Evolutionary conservation across 805 yeast species (phyloP).

Genomic region (Saccharomycopsis malanga): DNA sequence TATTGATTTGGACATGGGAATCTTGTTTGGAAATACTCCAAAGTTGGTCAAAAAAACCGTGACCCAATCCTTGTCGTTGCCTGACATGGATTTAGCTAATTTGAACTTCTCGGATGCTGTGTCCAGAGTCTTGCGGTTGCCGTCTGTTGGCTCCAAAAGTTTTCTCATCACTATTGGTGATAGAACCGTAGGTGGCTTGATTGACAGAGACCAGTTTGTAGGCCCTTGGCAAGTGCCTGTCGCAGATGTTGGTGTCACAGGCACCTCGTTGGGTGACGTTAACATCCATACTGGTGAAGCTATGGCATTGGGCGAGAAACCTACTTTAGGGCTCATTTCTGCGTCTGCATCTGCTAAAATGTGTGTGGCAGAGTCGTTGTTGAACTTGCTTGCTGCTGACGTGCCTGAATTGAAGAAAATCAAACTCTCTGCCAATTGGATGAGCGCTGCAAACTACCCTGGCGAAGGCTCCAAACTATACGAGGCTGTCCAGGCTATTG

Average conservation of each 20-base stretch:
- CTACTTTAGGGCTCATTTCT: constrained; percentile 78
- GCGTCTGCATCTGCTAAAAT: constrained; percentile 90
- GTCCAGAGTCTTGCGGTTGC: constrained; percentile 76
- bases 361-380: constrained; percentile 90
- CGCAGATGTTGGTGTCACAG: constrained; percentile 95
- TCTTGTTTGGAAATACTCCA: constrained; percentile 95
- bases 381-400: constrained; percentile 87
- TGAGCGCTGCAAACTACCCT: constrained; percentile 91
- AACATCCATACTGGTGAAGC: constrained; percentile 87
- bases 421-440: constrained; percentile 96
- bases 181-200: constrained; percentile 92
- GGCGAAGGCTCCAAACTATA: constrained; percentile 95
- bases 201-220: constrained; percentile 96
- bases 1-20: constrained; percentile 91
- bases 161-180: constrained; percentile 98
- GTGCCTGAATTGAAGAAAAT: constrained; percentile 65
- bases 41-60: constrained; percentile 75
- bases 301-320: constrained; percentile 95
- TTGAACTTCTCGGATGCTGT: constrained; percentile 50
- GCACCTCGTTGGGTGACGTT: constrained; percentile 75
- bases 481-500: constrained; percentile 96
- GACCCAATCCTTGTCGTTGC: constrained; percentile 52
- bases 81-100: constrained; percentile 28
- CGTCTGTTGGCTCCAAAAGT: constrained; percentile 91
- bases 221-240: constrained; percentile 99